Conservation (phyloP, 2,329 filamentous ascomycete species). For the Aspergillus sp. region DNA sequence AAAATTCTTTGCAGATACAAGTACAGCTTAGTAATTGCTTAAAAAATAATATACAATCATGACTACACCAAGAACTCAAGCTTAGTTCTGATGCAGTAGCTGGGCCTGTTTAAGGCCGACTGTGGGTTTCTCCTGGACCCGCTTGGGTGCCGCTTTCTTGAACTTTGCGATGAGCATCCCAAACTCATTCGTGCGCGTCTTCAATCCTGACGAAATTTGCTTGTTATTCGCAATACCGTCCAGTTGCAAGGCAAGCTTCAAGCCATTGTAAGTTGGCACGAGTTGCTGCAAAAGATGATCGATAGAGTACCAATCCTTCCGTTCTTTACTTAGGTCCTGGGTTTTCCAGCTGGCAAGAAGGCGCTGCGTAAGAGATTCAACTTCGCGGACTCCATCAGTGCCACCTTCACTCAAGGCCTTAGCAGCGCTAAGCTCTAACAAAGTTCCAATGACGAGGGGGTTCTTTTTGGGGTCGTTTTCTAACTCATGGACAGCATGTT, state of each 20-base stretch:
- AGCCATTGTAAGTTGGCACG: slow-evolving; percentile 42
- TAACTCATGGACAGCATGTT: slow-evolving; percentile 26
- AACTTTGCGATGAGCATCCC: slow-evolving; percentile 50
- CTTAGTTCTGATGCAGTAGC: slow-evolving; percentile 16
- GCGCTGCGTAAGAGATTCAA: slow-evolving; percentile 40
- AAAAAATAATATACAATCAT: slow-evolving; percentile 25
- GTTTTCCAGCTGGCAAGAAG: slow-evolving; percentile 35
- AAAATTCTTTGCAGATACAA: slow-evolving; percentile 21
- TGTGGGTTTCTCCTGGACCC: slow-evolving; percentile 18
- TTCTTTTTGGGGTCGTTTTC: slow-evolving; percentile 37
- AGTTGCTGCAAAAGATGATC: slow-evolving; percentile 30
- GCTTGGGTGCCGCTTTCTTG: slow-evolving; percentile 18
- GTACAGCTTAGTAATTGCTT: slow-evolving; percentile 18
- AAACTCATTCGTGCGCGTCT: slow-evolving; percentile 42
- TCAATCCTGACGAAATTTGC: slow-evolving; percentile 24
- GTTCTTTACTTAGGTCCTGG: slow-evolving; percentile 24
- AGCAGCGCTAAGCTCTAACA: slow-evolving; percentile 49
- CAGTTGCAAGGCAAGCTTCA: slow-evolving; percentile 40
- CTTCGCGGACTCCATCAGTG: slow-evolving; percentile 41
- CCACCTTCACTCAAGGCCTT: slow-evolving; percentile 38
- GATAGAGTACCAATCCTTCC: slow-evolving; percentile 19
- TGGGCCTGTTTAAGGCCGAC: slow-evolving; percentile 21
- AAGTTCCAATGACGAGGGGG: slow-evolving; percentile 43
- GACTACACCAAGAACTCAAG: background rate
- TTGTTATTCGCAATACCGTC: slow-evolving; percentile 28